Evolutionary conservation across 495 filamentous ascomycete genomes (phyloP).

Genomic region (Xylaria grammica): DNA sequence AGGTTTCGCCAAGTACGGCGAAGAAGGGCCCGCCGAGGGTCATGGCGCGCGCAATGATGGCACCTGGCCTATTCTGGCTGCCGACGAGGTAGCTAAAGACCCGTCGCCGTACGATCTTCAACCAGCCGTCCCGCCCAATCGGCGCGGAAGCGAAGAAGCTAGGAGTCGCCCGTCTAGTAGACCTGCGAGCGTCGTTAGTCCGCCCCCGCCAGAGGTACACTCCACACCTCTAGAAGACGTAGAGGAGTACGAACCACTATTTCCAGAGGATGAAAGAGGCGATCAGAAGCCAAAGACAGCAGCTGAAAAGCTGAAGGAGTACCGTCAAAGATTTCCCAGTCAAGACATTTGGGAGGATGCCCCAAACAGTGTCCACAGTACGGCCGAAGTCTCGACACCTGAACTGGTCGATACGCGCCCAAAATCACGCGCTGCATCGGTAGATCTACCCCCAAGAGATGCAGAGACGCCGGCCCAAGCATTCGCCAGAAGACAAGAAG

Average conservation of each 20-base stretch:
- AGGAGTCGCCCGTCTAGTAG: constrained; percentile 76
- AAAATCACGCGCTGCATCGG: constrained; percentile 21
- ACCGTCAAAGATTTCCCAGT: constrained; percentile 84
- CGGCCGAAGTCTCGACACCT: constrained; percentile 84
- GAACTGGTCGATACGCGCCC: constrained; percentile 60
- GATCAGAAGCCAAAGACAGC: constrained; percentile 53
- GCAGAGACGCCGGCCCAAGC: constrained; percentile 57
- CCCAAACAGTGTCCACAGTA: constrained; percentile 81
- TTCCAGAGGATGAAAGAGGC: constrained; percentile 78
- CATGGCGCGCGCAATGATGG: constrained; percentile 60
- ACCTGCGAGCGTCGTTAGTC: constrained; percentile 62
- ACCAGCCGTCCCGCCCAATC: constrained; percentile 68
- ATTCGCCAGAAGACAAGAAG: constrained; percentile 60
- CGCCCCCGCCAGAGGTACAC: constrained; percentile 52
- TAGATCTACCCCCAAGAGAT: constrained; percentile 38
- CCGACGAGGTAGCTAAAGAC: constrained; percentile 88
- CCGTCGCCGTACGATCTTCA: constrained; percentile 58
- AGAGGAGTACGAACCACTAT: constrained; percentile 93
- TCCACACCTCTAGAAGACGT: constrained; percentile 83
- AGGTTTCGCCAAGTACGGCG: constrained; percentile 56
- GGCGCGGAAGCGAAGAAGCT: constrained; percentile 58
- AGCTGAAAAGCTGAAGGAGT: constrained; percentile 57
- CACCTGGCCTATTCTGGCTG: constrained; percentile 82
- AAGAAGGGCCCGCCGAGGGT: constrained; percentile 55
- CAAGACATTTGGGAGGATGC: constrained; percentile 97